A percentile compares a stretch with the other conserved stretches of the same genome.
These are phyloP conservation scores for Scedosporium dehoogii DNA, from an alignment of 2,329 filamentous ascomycete genomes.

Conservation along the genomic window DNA sequence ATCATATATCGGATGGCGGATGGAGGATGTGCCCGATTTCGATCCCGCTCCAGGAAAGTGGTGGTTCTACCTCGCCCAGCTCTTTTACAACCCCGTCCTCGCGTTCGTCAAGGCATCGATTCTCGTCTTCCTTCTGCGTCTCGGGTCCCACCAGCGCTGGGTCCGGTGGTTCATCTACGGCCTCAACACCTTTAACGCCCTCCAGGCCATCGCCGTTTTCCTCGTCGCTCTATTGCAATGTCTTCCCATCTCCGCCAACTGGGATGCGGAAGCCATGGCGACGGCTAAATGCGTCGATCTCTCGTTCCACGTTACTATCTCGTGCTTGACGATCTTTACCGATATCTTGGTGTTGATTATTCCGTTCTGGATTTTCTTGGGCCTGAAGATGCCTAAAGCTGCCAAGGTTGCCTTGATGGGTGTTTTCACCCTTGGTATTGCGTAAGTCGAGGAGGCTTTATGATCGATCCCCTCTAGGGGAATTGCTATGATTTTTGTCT, in stretches of 20 bases:
- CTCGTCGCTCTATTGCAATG: constrained; percentile 7
- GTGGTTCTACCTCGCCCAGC: constrained; percentile 5
- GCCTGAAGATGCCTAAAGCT: constrained; percentile 25
- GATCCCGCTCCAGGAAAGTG: neutral
- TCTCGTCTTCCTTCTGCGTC: constrained; percentile 18
- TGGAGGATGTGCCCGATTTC: neutral
- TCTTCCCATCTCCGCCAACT: constrained; percentile 4
- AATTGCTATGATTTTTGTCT: no score
- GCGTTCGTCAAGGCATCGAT: constrained; percentile 7
- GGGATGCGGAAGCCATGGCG: neutral
- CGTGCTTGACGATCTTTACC: constrained; percentile 2
- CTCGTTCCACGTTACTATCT: constrained; percentile 4
- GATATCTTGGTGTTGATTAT: constrained; percentile 19
- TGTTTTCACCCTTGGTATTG: constrained; percentile 26
- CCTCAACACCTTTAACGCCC: constrained; percentile 7
- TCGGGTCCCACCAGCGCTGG: constrained; percentile 24
- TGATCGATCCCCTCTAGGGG: neutral
- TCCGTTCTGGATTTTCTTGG: constrained; percentile 22
- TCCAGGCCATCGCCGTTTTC: constrained; percentile 6
- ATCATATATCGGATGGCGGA: neutral
- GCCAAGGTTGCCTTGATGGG: constrained; percentile 28
- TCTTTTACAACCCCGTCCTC: constrained; percentile 8
- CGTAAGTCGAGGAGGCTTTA: constrained; percentile 17
- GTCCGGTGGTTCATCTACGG: constrained; percentile 19
- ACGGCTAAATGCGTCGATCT: neutral